Evolutionary conservation across 768 basidiomycete genomes (phyloP).

Genomic region (Hericium rajendrae): DNA sequence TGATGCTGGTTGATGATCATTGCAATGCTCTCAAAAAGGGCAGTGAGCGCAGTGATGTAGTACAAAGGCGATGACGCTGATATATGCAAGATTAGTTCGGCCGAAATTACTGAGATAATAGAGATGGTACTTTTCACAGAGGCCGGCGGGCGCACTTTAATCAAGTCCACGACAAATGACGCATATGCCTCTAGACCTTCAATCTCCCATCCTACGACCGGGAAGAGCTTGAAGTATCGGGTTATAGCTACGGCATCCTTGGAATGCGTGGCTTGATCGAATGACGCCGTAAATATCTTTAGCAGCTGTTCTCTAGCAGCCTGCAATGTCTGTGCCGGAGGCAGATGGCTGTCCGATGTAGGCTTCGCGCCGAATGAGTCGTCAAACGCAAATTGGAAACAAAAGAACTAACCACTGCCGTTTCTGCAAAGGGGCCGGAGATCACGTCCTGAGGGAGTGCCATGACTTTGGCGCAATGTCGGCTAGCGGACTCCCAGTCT

Average conservation of each 20-base stretch:
- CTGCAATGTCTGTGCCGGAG: constrained; percentile 77
- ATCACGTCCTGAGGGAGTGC: constrained; percentile 69
- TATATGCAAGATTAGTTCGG: neutral
- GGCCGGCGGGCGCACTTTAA: constrained; percentile 65
- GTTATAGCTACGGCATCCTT: constrained; percentile 82
- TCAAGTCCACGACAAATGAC: constrained; percentile 84
- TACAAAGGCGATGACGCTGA: constrained; percentile 87
- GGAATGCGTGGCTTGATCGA: constrained; percentile 69
- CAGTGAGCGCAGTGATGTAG: constrained; percentile 82
- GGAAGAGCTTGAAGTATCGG: constrained; percentile 96
- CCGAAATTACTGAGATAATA: constrained; percentile 5
- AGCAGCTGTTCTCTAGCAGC: constrained; percentile 68
- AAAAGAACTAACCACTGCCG: constrained; percentile 53
- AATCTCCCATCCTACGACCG: constrained; percentile 86
- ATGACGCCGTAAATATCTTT: constrained; percentile 67
- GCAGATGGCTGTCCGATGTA: constrained; percentile 77
- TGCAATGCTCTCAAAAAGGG: constrained; percentile 90
- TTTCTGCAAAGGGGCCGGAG: constrained; percentile 77
- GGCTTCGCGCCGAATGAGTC: constrained; percentile 45
- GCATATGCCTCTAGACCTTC: constrained; percentile 92
- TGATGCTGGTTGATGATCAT: constrained; percentile 97
- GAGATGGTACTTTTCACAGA: constrained; percentile 69
- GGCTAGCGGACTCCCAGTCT: constrained; percentile 94
- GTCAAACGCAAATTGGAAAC: neutral
- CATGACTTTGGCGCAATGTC: constrained; percentile 89